Evolutionary conservation across 2,329 filamentous ascomycete genomes (phyloP).

Genomic region (Talaromyces sp.): DNA sequence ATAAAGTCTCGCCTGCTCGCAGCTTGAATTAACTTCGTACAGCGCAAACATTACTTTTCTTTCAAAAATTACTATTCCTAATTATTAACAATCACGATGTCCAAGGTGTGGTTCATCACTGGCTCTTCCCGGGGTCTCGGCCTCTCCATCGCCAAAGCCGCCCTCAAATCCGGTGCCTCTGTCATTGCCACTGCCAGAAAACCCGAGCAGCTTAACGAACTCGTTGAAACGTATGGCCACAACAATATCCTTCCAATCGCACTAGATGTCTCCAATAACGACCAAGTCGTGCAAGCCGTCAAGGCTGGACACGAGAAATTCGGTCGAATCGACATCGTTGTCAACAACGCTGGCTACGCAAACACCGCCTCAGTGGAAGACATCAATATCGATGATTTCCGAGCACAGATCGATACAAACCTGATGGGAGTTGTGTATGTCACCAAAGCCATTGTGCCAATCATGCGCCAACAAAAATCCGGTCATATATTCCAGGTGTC

Average conservation of each 20-base stretch:
- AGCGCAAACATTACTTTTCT: not conserved
- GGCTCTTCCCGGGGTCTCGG: conserved; percentile 1
- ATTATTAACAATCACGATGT: not conserved
- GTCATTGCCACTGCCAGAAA: not conserved
- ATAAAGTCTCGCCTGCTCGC: not conserved
- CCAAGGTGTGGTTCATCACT: not conserved
- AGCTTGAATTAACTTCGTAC: not conserved
- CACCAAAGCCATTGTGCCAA: conserved; percentile 23
- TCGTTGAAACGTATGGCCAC: not conserved
- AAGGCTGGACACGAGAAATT: conserved; percentile 6
- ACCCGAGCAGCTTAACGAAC: not conserved
- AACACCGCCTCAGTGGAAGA: not conserved
- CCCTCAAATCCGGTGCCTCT: not conserved
- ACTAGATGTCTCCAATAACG: conserved; percentile 24
- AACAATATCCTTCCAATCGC: not conserved
- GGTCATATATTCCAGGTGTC: conserved; percentile 39
- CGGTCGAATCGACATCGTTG: conserved; percentile 19
- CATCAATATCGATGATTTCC: not conserved
- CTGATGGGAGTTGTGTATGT: conserved; percentile 30
- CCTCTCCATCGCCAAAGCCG: not conserved
- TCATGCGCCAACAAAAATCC: conserved; percentile 19
- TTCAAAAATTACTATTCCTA: not conserved
- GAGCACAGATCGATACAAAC: conserved; percentile 26
- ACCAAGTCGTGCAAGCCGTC: conserved; percentile 20
- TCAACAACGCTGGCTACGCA: conserved; percentile 19